Evolutionary conservation across 371 early-diverging fungal genomes (phyloP).

Genomic region (Vavraia culicis): DNA sequence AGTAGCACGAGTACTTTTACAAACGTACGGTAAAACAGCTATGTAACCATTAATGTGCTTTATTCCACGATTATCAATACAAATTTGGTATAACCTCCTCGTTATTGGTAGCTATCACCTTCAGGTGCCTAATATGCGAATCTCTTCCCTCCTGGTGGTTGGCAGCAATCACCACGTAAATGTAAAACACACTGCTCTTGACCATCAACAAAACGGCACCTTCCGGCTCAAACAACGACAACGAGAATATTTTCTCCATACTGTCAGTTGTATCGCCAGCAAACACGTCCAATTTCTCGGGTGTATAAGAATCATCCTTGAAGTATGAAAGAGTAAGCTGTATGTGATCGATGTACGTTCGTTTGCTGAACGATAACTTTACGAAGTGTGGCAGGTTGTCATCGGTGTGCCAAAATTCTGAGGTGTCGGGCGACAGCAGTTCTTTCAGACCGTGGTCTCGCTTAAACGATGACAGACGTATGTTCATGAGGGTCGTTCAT

Average conservation of each 20-base stretch:
- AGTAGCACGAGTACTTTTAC: no score
- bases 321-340: constrained; percentile 54
- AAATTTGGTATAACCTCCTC: no score
- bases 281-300: constrained; percentile 50
- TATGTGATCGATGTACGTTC: constrained; percentile 44
- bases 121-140: constrained; percentile 58
- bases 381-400: constrained; percentile 41
- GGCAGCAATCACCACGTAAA: constrained; percentile 55
- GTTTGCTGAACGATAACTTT: constrained; percentile 33
- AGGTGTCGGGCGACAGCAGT: constrained; percentile 26
- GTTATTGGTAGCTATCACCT: no score
- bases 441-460: constrained; percentile 41
- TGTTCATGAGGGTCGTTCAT: constrained; percentile 34
- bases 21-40: no score
- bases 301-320: constrained; percentile 74
- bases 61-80: no score
- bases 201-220: constrained; percentile 53
- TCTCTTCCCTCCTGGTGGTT: constrained; percentile 74
- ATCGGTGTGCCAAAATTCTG: constrained; percentile 43
- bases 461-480: constrained; percentile 40
- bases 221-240: constrained; percentile 49
- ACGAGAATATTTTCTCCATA: constrained; percentile 43
- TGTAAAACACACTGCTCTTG: constrained; percentile 45
- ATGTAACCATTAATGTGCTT: no score
- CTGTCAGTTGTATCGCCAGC: constrained; percentile 54